Evolutionary conservation across 768 basidiomycete species (phyloP).

Genomic region (Leucocoprinus birnbaumii): DNA sequence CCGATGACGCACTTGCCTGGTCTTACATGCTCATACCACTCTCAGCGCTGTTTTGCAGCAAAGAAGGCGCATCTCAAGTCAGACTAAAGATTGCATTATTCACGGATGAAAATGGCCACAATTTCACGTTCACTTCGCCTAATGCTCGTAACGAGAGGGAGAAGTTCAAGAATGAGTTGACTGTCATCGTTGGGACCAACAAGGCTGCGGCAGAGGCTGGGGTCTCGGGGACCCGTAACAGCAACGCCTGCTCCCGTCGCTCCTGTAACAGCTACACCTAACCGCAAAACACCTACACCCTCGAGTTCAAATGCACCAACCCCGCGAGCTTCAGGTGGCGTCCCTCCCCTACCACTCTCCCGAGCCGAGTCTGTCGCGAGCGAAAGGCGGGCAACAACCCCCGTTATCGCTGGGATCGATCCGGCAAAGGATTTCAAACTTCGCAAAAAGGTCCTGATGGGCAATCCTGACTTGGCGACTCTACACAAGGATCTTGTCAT

Average conservation of each 20-base stretch:
- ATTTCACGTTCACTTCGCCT: conserved; percentile 75
- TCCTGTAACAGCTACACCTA: conserved; percentile 22
- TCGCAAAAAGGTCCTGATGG: conserved; percentile 75
- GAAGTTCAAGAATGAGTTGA: conserved; percentile 78
- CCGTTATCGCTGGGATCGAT: conserved; percentile 55
- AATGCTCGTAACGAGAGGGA: conserved; percentile 72
- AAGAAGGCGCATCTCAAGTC: conserved; percentile 78
- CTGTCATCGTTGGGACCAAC: conserved; percentile 74
- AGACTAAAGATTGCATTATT: conserved; percentile 71
- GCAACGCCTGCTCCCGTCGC: conserved; percentile 20
- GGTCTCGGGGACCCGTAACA: conserved; percentile 1
- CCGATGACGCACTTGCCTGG: conserved; percentile 12
- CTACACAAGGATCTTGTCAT: conserved; percentile 90
- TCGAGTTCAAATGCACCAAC: conserved; percentile 25
- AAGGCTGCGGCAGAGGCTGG: conserved; percentile 37
- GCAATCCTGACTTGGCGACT: conserved; percentile 71
- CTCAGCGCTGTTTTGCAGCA: conserved; percentile 81
- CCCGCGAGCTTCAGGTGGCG: conserved; percentile 19
- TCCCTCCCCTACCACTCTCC: conserved; percentile 48
- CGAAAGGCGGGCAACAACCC: conserved; percentile 43
- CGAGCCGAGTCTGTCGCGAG: conserved; percentile 63
- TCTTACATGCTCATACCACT: conserved; percentile 11
- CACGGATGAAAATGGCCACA: conserved; percentile 71
- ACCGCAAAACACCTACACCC: conserved; percentile 16
- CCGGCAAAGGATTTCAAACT: conserved; percentile 67